phyloP scores from a whole-genome alignment of 768 basidiomycete genomes.

The Fibroporia radiculosa region DNA sequence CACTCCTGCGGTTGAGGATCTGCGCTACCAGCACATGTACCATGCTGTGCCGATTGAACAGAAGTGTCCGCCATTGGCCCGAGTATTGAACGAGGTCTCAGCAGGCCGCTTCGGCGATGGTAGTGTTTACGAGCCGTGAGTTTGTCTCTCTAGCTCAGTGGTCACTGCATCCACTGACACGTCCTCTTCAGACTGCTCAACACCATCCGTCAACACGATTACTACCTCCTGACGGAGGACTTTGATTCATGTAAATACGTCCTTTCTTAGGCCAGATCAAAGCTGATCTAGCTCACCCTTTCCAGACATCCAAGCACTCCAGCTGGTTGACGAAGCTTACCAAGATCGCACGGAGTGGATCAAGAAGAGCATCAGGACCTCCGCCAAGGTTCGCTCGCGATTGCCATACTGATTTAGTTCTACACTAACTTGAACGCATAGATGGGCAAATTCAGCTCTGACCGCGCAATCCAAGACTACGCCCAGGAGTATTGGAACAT shows the following conservation, averaged over 20 bases:
- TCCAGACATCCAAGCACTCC: slow-evolving; percentile 71
- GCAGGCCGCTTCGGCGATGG: slow-evolving; percentile 76
- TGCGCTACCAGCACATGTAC: slow-evolving; percentile 82
- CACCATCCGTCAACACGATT: slow-evolving; percentile 69
- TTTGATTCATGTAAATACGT: slow-evolving; percentile 76
- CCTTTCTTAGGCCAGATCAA: too few relatives aligned
- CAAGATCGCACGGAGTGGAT: slow-evolving; percentile 80
- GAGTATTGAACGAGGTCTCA: slow-evolving; percentile 71
- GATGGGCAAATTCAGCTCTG: slow-evolving; percentile 98
- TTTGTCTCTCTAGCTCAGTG: slow-evolving; percentile 18
- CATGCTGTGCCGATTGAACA: slow-evolving; percentile 74
- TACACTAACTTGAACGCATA: slow-evolving; percentile 20
- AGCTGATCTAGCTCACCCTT: too few relatives aligned
- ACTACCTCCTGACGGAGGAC: slow-evolving; percentile 84
- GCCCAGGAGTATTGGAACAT: slow-evolving; percentile 49
- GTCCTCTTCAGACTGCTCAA: slow-evolving; percentile 48
- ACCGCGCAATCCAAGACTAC: slow-evolving; percentile 87
- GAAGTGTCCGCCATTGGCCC: slow-evolving; percentile 76
- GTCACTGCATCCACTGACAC: not conserved
- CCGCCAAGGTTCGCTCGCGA: slow-evolving; percentile 62
- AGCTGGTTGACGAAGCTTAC: slow-evolving; percentile 87
- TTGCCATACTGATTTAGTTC: not conserved
- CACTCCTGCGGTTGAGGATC: slow-evolving; percentile 80
- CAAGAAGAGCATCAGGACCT: slow-evolving; percentile 83
- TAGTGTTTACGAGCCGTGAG: slow-evolving; percentile 78